These are phyloP conservation scores for Cenchrus purpureus DNA, from an alignment of 176 grass and related monocot genomes.

Conservation along the genomic window DNA sequence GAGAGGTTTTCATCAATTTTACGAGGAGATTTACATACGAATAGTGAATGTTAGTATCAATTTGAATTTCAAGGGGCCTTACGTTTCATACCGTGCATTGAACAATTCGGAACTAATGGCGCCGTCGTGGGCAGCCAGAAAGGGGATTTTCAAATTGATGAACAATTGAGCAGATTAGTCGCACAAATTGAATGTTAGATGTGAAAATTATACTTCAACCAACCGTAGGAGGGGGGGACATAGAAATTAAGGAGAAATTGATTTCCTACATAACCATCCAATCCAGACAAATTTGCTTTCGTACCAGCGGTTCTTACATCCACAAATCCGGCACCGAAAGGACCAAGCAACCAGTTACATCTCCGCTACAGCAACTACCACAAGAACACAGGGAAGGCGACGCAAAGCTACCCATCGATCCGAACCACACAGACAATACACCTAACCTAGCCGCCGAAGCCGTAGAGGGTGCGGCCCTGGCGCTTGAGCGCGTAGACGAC, in stretches of 20 bases:
- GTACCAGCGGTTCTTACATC: neutral
- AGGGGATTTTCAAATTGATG: neutral
- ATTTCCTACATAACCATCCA: neutral
- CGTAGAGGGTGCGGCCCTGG: conserved; percentile 91
- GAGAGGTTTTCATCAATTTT: neutral
- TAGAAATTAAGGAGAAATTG: neutral
- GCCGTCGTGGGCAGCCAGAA: neutral
- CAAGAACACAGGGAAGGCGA: neutral
- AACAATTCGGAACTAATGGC: neutral
- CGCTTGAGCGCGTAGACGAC: conserved; percentile 95
- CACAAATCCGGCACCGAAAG: no score
- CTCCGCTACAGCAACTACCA: neutral
- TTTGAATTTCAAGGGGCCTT: neutral
- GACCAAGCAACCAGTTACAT: neutral
- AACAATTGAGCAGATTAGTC: no score
- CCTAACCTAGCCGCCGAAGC: conserved; percentile 63
- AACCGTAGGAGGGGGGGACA: no score
- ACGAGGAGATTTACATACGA: no score
- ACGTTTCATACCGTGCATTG: neutral
- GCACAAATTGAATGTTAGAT: no score
- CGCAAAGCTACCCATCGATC: neutral
- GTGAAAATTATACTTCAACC: no score
- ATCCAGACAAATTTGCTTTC: neutral
- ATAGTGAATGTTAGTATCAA: no score
- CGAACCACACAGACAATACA: neutral